phyloP scores from a whole-genome alignment of 129 eudicot genomes.

The Kitagawia praeruptora region DNA sequence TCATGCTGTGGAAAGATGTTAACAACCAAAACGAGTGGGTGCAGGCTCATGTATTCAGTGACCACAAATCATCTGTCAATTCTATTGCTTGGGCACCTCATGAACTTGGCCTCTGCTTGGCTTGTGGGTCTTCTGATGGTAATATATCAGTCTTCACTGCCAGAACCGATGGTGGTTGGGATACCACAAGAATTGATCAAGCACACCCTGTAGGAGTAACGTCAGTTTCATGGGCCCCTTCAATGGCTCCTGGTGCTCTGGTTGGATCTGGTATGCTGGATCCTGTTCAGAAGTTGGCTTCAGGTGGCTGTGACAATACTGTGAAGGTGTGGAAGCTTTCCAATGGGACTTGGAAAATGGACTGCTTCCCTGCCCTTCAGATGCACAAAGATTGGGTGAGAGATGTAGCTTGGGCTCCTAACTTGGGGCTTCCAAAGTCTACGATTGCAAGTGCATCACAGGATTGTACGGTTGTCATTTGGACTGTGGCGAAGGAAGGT shows the following conservation, averaged over 20 bases:
- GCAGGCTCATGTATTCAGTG: conserved; percentile 34
- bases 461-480: conserved; percentile 45
- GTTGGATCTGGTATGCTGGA: conserved; percentile 38
- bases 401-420: conserved; percentile 55
- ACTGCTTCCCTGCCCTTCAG: conserved; percentile 49
- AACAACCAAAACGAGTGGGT: conserved; percentile 37
- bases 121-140: conserved; percentile 51
- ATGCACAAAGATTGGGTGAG: conserved; percentile 45
- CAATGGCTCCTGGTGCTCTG: conserved; percentile 38
- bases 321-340: conserved; percentile 46
- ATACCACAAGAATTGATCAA: conserved; percentile 36
- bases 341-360: conserved; percentile 44
- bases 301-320: conserved; percentile 50
- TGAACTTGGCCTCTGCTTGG: conserved; percentile 44
- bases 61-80: conserved; percentile 45
- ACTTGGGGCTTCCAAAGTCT: conserved; percentile 49
- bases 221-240: conserved; percentile 49
- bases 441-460: conserved; percentile 46
- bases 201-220: conserved; percentile 58
- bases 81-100: conserved; percentile 54
- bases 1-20: conserved; percentile 49
- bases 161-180: conserved; percentile 41
- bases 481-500: conserved; percentile 44
- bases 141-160: conserved; percentile 36
- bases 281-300: conserved; percentile 45